Conservation (phyloP, 129 eudicot genomes). For the Deinandra increscens region DNA sequence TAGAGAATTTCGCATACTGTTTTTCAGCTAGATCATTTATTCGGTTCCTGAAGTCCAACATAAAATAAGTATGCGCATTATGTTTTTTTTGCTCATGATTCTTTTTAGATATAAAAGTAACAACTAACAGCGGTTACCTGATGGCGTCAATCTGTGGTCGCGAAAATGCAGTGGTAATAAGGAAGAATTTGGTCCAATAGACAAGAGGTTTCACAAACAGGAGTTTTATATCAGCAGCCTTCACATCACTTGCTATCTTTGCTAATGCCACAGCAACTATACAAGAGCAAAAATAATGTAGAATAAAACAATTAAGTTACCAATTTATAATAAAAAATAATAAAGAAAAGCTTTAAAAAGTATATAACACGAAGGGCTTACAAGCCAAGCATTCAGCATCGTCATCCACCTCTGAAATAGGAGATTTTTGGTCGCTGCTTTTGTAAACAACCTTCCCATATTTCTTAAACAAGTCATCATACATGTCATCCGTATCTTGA, state of each 20-base stretch:
- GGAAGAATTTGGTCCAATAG: slow-evolving; percentile 92
- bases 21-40: slow-evolving; percentile 77
- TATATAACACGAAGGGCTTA: slow-evolving; percentile 37
- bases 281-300: slow-evolving; percentile 13
- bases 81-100: neutral
- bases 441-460: slow-evolving; percentile 81
- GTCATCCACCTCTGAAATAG: slow-evolving; percentile 74
- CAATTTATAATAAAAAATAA: neutral
- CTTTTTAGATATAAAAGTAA: neutral
- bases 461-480: slow-evolving; percentile 72
- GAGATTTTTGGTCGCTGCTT: slow-evolving; percentile 70
- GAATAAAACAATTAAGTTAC: neutral
- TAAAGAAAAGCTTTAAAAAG: neutral
- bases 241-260: slow-evolving; percentile 90
- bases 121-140: slow-evolving; percentile 40
- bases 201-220: slow-evolving; percentile 95
- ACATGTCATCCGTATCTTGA: slow-evolving; percentile 93
- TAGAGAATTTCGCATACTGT: slow-evolving; percentile 53
- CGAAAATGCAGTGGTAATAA: slow-evolving; percentile 91
- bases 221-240: slow-evolving; percentile 83
- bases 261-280: slow-evolving; percentile 94
- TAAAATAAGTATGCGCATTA: neutral
- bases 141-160: slow-evolving; percentile 89
- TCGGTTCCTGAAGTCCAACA: slow-evolving; percentile 48
- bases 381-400: slow-evolving; percentile 95